Conservation (phyloP, 2,329 filamentous ascomycete genomes). For the Botrytis hyacinthi region DNA sequence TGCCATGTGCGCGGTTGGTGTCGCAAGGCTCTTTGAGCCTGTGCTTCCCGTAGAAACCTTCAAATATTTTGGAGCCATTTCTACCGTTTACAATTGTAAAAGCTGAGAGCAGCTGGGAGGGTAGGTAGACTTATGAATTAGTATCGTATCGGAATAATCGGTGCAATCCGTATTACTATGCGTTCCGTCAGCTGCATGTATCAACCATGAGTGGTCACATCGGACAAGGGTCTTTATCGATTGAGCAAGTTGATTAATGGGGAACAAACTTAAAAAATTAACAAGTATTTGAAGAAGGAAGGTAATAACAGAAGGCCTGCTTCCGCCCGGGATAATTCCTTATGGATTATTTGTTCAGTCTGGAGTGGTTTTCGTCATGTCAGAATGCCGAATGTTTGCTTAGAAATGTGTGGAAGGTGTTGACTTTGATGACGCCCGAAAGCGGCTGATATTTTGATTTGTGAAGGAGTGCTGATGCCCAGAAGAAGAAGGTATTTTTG, state of each 20-base stretch:
- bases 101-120: background rate
- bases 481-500: background rate
- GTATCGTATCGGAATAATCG: constrained; percentile 12
- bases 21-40: constrained; percentile 24
- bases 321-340: constrained; percentile 12
- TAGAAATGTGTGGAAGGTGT: background rate
- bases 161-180: constrained; percentile 16
- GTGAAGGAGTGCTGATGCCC: background rate
- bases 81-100: background rate
- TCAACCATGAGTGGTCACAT: constrained; percentile 2
- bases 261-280: background rate
- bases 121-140: constrained; percentile 9
- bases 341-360: background rate
- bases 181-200: constrained; percentile 19
- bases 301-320: constrained; percentile 20
- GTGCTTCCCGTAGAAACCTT: constrained; percentile 32
- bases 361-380: background rate
- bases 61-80: constrained; percentile 36
- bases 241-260: constrained; percentile 10
- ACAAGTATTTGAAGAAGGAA: constrained; percentile 2
- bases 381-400: background rate
- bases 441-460: constrained; percentile 5
- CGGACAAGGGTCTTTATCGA: constrained; percentile 20
- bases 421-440: background rate
- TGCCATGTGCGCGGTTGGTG: constrained; percentile 62